These are phyloP conservation scores for Fusarium sp. DNA, from an alignment of 2,329 filamentous ascomycete genomes.

Conservation along the genomic window DNA sequence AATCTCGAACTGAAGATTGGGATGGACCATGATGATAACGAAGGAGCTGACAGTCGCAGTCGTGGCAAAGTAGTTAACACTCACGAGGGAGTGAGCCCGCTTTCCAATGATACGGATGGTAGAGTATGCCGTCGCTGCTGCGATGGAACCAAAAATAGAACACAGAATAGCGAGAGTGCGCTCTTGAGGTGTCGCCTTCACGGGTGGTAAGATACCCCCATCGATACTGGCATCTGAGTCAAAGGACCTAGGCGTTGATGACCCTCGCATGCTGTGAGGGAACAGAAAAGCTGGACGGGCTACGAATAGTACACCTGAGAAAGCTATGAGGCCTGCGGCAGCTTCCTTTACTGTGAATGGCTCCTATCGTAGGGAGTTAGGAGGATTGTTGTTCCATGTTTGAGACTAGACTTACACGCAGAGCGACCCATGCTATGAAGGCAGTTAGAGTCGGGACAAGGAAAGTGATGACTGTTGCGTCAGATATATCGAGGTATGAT, in stretches of 20 bases:
- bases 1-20: constrained; percentile 54
- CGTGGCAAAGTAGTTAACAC: constrained; percentile 80
- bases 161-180: constrained; percentile 73
- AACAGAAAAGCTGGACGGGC: constrained; percentile 75
- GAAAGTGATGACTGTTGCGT: constrained; percentile 84
- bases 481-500: constrained; percentile 79
- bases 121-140: constrained; percentile 75
- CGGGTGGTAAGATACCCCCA: constrained; percentile 45
- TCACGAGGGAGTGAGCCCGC: constrained; percentile 78
- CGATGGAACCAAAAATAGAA: constrained; percentile 76
- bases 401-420: constrained; percentile 27
- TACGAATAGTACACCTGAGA: constrained; percentile 80
- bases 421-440: constrained; percentile 70
- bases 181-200: constrained; percentile 64
- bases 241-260: background rate
- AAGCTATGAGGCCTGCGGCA: constrained; percentile 73
- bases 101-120: constrained; percentile 81
- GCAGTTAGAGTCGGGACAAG: constrained; percentile 77
- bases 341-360: constrained; percentile 79
- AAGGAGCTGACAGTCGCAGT: constrained; percentile 74
- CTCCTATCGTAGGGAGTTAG: constrained; percentile 58
- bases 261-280: constrained; percentile 23
- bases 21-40: constrained; percentile 64
- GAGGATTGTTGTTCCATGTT: accelerated
- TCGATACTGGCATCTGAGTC: constrained; percentile 8